Evolutionary conservation across 192 early-diverging fungal species (phyloP).

Genomic region (Podila epigama): DNA sequence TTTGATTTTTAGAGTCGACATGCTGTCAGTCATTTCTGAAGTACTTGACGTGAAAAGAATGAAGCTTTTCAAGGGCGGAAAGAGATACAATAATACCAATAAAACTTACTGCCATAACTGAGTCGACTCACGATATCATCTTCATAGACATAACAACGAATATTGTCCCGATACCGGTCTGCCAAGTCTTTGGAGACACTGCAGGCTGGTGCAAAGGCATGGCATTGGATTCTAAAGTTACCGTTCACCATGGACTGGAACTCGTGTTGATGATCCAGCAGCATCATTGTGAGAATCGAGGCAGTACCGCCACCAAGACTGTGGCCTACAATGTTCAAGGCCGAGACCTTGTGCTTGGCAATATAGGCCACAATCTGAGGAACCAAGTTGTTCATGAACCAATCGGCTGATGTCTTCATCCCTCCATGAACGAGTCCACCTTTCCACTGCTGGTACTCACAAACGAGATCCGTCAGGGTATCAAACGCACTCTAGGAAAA

Average conservation of each 20-base stretch:
- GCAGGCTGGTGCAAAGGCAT: conserved; percentile 60
- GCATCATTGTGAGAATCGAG: conserved; percentile 75
- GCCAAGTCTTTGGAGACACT: conserved; percentile 53
- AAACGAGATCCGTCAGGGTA: conserved; percentile 77
- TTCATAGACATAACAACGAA: conserved; percentile 60
- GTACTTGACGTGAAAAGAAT: neutral
- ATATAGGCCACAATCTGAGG: conserved; percentile 69
- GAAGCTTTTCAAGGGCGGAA: neutral
- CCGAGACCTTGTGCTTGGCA: conserved; percentile 53
- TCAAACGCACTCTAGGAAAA: conserved; percentile 67
- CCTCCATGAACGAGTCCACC: conserved; percentile 81
- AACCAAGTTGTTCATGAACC: conserved; percentile 71
- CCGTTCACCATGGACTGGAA: conserved; percentile 51
- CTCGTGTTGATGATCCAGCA: conserved; percentile 64
- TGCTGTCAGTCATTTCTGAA: neutral
- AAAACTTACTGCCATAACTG: conserved; percentile 55
- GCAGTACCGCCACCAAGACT: conserved; percentile 77
- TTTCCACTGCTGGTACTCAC: conserved; percentile 80
- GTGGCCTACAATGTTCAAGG: conserved; percentile 76
- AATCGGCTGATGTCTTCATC: conserved; percentile 77
- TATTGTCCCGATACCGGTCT: conserved; percentile 57
- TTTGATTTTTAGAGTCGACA: neutral
- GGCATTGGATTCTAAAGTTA: conserved; percentile 55
- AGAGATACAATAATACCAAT: too few relatives aligned
- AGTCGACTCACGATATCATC: conserved; percentile 63